Evolutionary conservation across 345 rosid genomes (phyloP).

Genomic region (Gossypium anomalum): DNA sequence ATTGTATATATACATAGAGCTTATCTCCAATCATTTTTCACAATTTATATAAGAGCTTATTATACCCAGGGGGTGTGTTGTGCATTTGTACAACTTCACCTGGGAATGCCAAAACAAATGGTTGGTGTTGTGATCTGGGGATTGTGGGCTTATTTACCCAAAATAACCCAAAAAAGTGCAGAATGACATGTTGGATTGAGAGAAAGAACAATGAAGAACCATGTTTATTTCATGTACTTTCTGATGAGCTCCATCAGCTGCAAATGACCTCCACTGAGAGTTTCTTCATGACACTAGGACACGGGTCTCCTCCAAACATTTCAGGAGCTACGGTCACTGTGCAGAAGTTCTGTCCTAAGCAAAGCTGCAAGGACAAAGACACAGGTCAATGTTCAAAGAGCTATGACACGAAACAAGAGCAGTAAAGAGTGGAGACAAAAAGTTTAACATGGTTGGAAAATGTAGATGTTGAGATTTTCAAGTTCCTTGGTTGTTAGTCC

Average conservation of each 20-base stretch:
- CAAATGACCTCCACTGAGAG: slow-evolving; percentile 88
- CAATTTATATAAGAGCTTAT: slow-evolving; percentile 24
- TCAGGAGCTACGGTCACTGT: slow-evolving; percentile 90
- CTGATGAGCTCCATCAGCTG: slow-evolving; percentile 34
- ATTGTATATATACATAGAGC: slow-evolving; percentile 19
- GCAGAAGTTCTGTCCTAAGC: slow-evolving; percentile 87
- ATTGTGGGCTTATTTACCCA: slow-evolving; percentile 20
- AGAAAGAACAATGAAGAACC: slow-evolving; percentile 15
- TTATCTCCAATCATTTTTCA: slow-evolving; percentile 32
- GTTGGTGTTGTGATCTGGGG: slow-evolving; percentile 17
- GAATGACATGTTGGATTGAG: slow-evolving; percentile 24
- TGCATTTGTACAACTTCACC: slow-evolving; percentile 80
- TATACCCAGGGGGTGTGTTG: slow-evolving; percentile 41
- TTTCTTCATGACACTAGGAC: slow-evolving; percentile 85
- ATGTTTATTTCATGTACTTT: slow-evolving; percentile 14
- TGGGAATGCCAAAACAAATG: slow-evolving; percentile 30
- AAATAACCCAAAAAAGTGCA: slow-evolving; percentile 7
- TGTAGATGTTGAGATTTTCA: not conserved
- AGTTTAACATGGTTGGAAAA: not conserved
- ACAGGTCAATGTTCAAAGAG: not conserved
- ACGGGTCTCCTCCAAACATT: slow-evolving; percentile 96
- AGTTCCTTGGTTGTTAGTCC: not conserved
- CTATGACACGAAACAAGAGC: not conserved
- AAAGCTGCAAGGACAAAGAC: slow-evolving; percentile 51
- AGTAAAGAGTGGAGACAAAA: not conserved